phyloP scores from a whole-genome alignment of 176 grass and related monocot species.

The Saccharum spontaneum region DNA sequence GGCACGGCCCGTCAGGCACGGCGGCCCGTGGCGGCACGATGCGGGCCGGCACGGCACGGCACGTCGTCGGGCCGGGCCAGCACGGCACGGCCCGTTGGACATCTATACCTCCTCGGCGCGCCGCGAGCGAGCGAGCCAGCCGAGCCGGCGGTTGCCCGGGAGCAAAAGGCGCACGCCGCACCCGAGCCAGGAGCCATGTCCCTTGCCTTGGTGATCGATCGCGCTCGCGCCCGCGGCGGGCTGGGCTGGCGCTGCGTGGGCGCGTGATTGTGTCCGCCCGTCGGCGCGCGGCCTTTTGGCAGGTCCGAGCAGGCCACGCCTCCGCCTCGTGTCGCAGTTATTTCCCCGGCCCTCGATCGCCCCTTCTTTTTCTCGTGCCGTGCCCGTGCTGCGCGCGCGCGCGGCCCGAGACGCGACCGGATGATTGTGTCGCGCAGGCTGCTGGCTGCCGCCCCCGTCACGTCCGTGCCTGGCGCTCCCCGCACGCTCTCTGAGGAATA shows the following conservation, averaged over 20 bases:
- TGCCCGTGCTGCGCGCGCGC: neutral
- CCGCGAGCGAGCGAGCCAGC: constrained; percentile 1
- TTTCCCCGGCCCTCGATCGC: neutral
- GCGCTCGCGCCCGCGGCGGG: neutral
- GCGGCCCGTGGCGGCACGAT: too few species aligned
- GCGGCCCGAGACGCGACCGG: constrained; percentile 38
- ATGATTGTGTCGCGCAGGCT: constrained; percentile 48
- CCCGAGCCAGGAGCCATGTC: too few species aligned
- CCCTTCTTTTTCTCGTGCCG: neutral
- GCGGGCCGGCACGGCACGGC: too few species aligned
- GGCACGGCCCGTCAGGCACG: too few species aligned
- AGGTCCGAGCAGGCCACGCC: neutral
- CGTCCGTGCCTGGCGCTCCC: constrained; percentile 3
- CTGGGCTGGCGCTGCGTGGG: neutral
- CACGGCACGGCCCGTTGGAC: too few species aligned
- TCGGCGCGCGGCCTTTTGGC: constrained; percentile 24
- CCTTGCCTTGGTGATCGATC: neutral
- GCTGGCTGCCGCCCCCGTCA: neutral
- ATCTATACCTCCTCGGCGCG: neutral
- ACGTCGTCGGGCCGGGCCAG: too few species aligned
- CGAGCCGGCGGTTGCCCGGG: constrained; percentile 1
- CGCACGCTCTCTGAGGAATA: constrained; percentile 15
- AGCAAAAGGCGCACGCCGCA: constrained; percentile 36
- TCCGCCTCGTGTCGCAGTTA: neutral
- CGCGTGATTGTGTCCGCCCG: constrained; percentile 31